These are phyloP conservation scores for Globisporangium middletonii DNA, from an alignment of 352 stramenopile species.

Conservation along the genomic window DNA sequence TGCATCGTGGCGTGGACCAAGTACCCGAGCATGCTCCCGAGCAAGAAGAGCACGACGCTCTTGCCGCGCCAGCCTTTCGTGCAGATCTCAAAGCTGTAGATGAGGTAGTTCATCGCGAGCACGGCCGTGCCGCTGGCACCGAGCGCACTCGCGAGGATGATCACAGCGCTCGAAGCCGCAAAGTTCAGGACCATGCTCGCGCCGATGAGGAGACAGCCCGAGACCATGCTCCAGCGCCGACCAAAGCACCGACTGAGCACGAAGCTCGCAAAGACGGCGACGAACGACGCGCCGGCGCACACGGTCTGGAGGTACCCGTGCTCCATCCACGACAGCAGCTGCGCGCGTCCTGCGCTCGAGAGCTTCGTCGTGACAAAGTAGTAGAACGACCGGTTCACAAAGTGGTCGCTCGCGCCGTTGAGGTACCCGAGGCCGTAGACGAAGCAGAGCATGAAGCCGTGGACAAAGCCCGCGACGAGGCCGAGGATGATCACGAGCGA, in stretches of 20 bases:
- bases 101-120: slow-evolving; percentile 63
- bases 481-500: slow-evolving; percentile 76
- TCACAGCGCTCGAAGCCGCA: slow-evolving; percentile 37
- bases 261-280: slow-evolving; percentile 43
- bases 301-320: slow-evolving; percentile 52
- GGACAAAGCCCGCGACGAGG: slow-evolving; percentile 68
- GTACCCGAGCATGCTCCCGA: slow-evolving; percentile 68
- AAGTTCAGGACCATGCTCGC: slow-evolving; percentile 54
- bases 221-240: slow-evolving; percentile 51
- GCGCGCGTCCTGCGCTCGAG: slow-evolving; percentile 19
- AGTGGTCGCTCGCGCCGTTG: slow-evolving; percentile 63
- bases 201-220: slow-evolving; percentile 45
- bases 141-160: slow-evolving; percentile 50
- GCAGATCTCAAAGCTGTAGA: slow-evolving; percentile 85
- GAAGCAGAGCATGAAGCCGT: slow-evolving; percentile 71
- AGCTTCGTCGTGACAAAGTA: slow-evolving; percentile 47
- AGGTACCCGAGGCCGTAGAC: slow-evolving; percentile 65
- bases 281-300: slow-evolving; percentile 43
- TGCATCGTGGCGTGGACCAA: slow-evolving; percentile 58
- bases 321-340: slow-evolving; percentile 43
- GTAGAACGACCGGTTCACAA: slow-evolving; percentile 75
- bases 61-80: slow-evolving; percentile 86
- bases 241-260: slow-evolving; percentile 54
- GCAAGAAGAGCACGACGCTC: slow-evolving; percentile 72
- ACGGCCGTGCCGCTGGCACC: slow-evolving; percentile 56